Base-by-base conservation (phyloP, 2,329 filamentous ascomycete species). In the Grosmannia huntii region DNA sequence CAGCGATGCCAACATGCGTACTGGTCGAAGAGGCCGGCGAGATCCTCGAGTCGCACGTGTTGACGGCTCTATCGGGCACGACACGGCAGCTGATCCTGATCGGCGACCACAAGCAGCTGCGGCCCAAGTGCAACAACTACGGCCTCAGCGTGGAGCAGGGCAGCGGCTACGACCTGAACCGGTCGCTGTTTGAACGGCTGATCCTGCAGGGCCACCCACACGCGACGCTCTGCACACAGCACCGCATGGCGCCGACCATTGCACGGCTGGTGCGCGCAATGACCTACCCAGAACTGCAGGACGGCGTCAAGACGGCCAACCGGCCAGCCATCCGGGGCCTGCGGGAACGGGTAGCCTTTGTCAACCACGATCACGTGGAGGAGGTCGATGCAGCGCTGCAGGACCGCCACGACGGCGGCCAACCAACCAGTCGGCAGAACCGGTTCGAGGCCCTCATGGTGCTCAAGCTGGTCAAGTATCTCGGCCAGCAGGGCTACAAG, bases 21-120 rank as follows among this genome's bases (percentile, higher is more conserved):
- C 65, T 90, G 0, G 79, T 88, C 0, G 86, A 90, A 66, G 86
- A 90, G 67, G 86, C 85, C 0, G 86, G 85, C 1, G 86, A 90
- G 62, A 86, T 90, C 4, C 72, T 89, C 0, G 86, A 90, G 66
- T 75, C 76, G 1, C 86, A 89, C 62, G 73, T 86, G 1, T 68
- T 89, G 0, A 79, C 85, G 0, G 79, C 86, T 0, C 64, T 89
- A 58, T 9, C 53, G 7, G 67, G 76, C 0, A 68, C 75, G 0
- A 80, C 80, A 0, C 77, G 86, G 60, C 84, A 89, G 46, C 66
- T 89, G 1, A 76, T 89, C 0, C 68, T 88, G 2, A 89, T 90
- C 12, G 87, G 87, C 0, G 87, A 90, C 57, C 86, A 90, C 66
- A 79, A 85, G 58, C 87, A 90, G 61, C 75, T 90, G 0, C 79